Conservation (phyloP, 768 basidiomycete species). For the Suillus occidentalis region DNA sequence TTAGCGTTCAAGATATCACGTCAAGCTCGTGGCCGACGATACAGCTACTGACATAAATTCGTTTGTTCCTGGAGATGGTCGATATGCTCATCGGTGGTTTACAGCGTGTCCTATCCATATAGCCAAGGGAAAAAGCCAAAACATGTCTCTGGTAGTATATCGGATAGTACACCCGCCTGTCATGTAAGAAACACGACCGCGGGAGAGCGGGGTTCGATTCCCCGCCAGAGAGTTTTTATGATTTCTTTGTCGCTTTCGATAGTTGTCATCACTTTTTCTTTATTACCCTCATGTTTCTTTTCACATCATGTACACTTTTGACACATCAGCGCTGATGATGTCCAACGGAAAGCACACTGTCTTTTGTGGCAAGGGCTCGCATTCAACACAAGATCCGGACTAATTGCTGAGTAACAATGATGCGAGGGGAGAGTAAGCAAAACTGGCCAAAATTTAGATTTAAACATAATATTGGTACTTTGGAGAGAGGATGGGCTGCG, state of each 20-base stretch:
- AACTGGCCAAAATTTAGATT: neutral
- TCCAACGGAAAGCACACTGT: neutral
- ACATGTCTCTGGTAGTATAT: slow-evolving; percentile 31
- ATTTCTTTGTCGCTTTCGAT: slow-evolving; percentile 51
- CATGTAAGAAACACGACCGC: slow-evolving; percentile 20
- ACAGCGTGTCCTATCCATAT: neutral
- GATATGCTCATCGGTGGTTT: too few species aligned
- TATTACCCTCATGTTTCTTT: neutral
- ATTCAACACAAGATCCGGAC: neutral
- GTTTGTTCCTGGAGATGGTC: too few species aligned
- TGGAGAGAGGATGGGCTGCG: neutral
- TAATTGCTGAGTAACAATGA: neutral
- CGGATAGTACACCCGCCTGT: slow-evolving; percentile 43
- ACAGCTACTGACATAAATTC: too few species aligned
- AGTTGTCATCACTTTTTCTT: neutral
- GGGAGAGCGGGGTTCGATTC: slow-evolving; percentile 34
- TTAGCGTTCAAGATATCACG: too few species aligned
- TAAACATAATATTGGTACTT: slow-evolving; percentile 26
- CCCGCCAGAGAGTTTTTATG: slow-evolving; percentile 37
- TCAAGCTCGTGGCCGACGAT: too few species aligned
- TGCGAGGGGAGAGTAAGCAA: slow-evolving; percentile 26
- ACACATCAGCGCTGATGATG: neutral
- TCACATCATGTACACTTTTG: neutral
- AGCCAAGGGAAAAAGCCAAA: neutral
- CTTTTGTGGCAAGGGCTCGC: neutral